Evolutionary conservation across 257 asterid species (phyloP), one percentile per base, ranked within the genome.

Genomic region (Jacaranda copaia): DNA sequence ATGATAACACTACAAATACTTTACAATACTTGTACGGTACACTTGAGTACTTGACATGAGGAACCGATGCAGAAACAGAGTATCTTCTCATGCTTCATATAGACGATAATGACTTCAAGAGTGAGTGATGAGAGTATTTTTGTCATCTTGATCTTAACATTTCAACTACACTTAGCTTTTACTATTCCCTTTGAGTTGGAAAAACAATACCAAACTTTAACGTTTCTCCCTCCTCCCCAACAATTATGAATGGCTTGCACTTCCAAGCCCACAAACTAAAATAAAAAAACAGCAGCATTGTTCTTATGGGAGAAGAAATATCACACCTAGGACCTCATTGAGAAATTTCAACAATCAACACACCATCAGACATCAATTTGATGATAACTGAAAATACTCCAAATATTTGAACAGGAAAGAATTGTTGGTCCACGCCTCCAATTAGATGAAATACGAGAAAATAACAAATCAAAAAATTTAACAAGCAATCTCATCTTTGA

Each of bases 71-170:
- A 20, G 52, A 5, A 7, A 72, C 15, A 46, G 6, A 19, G 3
- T 5, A 36, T 36, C 72, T 53, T 35, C 16, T 66, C 80, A 67
- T 18, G 36, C 62, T 76, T 67, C 51, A 19, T 32, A 74, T 62
- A 35, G n/a, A 63, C 4, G 45, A 61, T 18, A 49, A 46, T 32
- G 38, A 38, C 53, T 55, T 53, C 66, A 38, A 53, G 13, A 69
- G 40, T 12, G 13, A 69, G 40, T 12, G 3, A 71, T 15, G 1
- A 52, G 4, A 45, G 48, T 4, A 25, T 5, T 10, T 3, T 40
- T 16, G 40, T 74, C 79, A 62, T 5, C 49, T 18, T 36, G n/a
- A 68, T 35, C 40, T 60, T 49, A 49, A 10, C 32, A 32, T 45
- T 66, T 18, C 59, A 25, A 25, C 16, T 2, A 72, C 46, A 73